These are phyloP conservation scores for Micractinium sp. DNA, from an alignment of 139 green algal genomes.

Conservation along the genomic window DNA sequence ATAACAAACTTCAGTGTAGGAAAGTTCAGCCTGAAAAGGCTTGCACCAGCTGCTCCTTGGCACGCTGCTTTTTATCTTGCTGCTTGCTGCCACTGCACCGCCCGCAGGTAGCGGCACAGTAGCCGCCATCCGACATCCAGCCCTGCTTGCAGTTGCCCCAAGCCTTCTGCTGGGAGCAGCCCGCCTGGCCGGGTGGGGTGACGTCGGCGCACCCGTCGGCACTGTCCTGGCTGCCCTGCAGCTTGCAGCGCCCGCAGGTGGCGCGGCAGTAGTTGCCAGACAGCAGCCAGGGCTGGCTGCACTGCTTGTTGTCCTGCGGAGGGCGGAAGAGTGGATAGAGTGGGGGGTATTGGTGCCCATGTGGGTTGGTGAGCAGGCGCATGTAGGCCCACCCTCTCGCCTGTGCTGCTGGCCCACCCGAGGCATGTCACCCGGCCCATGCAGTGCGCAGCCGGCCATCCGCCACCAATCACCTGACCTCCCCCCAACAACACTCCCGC, in stretches of 20 bases:
- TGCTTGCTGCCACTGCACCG: constrained; percentile 46
- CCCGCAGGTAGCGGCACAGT: constrained; percentile 47
- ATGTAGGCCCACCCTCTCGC: background rate
- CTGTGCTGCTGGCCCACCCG: too few species aligned
- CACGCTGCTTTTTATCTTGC: background rate
- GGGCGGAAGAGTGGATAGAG: background rate
- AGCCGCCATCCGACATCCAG: constrained; percentile 38
- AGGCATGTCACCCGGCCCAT: too few species aligned
- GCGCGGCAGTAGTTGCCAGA: constrained; percentile 1
- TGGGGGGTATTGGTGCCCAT: background rate
- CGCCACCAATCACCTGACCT: background rate
- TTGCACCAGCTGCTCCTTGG: too few species aligned
- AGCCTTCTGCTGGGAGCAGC: constrained; percentile 47
- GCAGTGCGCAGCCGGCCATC: background rate
- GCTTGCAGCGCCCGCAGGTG: constrained; percentile 23
- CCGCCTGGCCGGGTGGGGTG: background rate
- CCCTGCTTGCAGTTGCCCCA: constrained; percentile 35
- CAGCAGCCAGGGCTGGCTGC: constrained; percentile 17
- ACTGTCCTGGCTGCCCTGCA: background rate
- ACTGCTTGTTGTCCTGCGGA: constrained; percentile 10
- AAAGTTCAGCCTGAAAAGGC: too few species aligned
- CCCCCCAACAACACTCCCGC: background rate
- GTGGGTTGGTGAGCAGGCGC: too few species aligned
- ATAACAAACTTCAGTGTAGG: too few species aligned
- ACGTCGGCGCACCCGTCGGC: constrained; percentile 15